Percentiles rank a stretch among this genome's conserved stretches.
Evolutionary conservation across 768 basidiomycete genomes (phyloP).

Genomic region (Kwoniella dendrophila): DNA sequence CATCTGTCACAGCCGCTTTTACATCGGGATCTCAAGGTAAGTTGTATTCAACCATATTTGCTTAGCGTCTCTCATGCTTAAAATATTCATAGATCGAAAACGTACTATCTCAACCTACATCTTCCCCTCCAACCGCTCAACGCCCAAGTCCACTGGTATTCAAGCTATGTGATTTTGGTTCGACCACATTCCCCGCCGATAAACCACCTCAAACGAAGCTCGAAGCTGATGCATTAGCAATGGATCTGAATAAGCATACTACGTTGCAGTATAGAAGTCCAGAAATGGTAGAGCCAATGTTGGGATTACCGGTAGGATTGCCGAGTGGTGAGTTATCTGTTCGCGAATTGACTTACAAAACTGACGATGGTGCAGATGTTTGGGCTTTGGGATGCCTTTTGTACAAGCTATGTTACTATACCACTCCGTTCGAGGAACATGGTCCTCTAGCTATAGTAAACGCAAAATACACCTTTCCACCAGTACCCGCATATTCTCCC

Average conservation of each 20-base stretch:
- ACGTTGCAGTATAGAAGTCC: slow-evolving; percentile 98
- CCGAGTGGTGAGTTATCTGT: slow-evolving; percentile 46
- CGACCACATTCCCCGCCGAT: slow-evolving; percentile 72
- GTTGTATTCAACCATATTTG: not conserved
- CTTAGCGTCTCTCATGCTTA: not conserved
- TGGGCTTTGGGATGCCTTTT: slow-evolving; percentile 97
- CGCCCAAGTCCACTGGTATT: slow-evolving; percentile 79
- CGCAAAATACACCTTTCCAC: slow-evolving; percentile 88
- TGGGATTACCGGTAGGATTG: slow-evolving; percentile 53
- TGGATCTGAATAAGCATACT: slow-evolving; percentile 90
- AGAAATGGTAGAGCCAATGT: slow-evolving; percentile 82
- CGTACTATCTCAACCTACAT: slow-evolving; percentile 64
- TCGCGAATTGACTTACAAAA: not conserved
- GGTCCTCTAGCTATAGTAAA: slow-evolving; percentile 94
- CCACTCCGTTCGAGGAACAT: slow-evolving; percentile 97
- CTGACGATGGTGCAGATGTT: slow-evolving; percentile 63
- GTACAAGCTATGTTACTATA: slow-evolving; percentile 99
- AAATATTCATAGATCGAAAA: slow-evolving; percentile 72
- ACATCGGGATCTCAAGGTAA: slow-evolving; percentile 87
- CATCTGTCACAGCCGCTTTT: slow-evolving; percentile 83
- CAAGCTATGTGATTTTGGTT: slow-evolving; percentile 98
- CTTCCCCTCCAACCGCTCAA: slow-evolving; percentile 37
- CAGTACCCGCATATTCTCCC: slow-evolving; percentile 81
- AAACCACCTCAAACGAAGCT: slow-evolving; percentile 74
- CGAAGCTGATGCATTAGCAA: slow-evolving; percentile 83